These are phyloP conservation scores for Rhododendron griersonianum DNA, from an alignment of 148 eudicot species.

Conservation along the genomic window DNA sequence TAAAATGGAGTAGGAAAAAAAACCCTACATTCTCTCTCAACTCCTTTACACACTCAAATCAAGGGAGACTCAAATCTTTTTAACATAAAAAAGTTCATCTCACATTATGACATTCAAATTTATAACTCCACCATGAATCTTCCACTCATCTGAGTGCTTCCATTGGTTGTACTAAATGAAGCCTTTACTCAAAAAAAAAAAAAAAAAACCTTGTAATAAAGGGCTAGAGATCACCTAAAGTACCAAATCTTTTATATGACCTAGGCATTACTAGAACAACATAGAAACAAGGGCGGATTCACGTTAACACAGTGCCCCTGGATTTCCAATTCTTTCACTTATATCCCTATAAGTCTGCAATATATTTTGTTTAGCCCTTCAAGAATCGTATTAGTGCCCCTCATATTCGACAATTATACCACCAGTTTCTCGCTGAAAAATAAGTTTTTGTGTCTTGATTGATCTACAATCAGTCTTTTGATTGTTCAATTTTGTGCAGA, in stretches of 20 bases:
- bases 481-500: not conserved
- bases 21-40: not conserved
- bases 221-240: not conserved
- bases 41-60: not conserved
- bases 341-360: not conserved
- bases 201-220: too few species aligned
- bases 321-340: not conserved
- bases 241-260: not conserved
- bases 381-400: not conserved
- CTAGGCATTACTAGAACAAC: not conserved
- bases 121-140: not conserved
- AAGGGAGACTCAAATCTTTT: not conserved
- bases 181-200: not conserved
- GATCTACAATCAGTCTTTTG: not conserved
- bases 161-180: not conserved
- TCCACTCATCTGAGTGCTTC: not conserved
- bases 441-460: not conserved
- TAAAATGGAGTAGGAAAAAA: not conserved
- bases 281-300: not conserved
- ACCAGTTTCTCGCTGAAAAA: not conserved
- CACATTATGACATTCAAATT: not conserved
- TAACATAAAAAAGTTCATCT: not conserved
- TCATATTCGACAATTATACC: not conserved
- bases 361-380: not conserved
- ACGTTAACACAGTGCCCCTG: not conserved